Percentiles rank a stretch among this genome's conserved stretches.
phyloP scores from a whole-genome alignment of 768 basidiomycete genomes.

The Daedalea quercina region DNA sequence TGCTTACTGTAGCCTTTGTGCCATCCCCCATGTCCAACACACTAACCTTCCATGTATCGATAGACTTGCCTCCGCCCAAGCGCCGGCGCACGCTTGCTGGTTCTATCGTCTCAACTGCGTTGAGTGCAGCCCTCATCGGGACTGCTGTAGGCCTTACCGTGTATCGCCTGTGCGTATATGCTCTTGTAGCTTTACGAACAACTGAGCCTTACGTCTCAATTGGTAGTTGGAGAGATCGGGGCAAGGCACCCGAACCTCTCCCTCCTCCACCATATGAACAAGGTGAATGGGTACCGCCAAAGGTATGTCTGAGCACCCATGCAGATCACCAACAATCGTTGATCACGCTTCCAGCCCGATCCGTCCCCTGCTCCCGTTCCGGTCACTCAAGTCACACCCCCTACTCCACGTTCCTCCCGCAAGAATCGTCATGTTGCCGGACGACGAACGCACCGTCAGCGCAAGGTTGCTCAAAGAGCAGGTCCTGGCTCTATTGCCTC shows the following conservation, averaged over 20 bases:
- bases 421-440: conserved; percentile 31
- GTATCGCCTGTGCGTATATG: conserved; percentile 66
- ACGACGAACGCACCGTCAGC: conserved; percentile 33
- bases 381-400: conserved; percentile 28
- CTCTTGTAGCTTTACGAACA: not conserved
- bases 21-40: conserved; percentile 14
- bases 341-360: not conserved
- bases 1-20: conserved; percentile 8
- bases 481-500: conserved; percentile 20
- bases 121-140: conserved; percentile 81
- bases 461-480: conserved; percentile 24
- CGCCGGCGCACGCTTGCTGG: conserved; percentile 77
- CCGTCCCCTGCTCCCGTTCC: conserved; percentile 11
- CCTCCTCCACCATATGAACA: conserved; percentile 62
- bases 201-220: not conserved
- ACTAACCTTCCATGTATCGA: conserved; percentile 24
- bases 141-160: conserved; percentile 84
- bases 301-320: conserved; percentile 15
- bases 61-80: conserved; percentile 75
- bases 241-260: conserved; percentile 40
- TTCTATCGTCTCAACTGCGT: conserved; percentile 75
- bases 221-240: conserved; percentile 71
- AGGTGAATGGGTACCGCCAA: conserved; percentile 46
- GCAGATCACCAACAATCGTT: not conserved
- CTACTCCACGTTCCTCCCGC: conserved; percentile 28